Evolutionary conservation across 2,329 filamentous ascomycete species (phyloP).

Genomic region (Davidsoniella virescens): DNA sequence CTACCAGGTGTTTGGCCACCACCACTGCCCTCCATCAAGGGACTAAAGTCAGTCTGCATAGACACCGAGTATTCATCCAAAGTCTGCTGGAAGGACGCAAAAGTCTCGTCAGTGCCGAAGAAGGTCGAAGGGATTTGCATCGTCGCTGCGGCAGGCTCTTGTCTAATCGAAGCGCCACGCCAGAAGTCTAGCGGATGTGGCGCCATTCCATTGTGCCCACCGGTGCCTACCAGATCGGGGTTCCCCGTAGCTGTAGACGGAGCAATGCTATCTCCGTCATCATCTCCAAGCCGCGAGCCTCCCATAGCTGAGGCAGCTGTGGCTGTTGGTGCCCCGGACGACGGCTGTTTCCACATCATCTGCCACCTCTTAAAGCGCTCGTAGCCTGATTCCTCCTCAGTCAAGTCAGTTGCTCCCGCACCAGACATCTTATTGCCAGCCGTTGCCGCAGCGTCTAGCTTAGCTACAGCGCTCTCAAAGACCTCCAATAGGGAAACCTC

Average conservation of each 20-base stretch:
- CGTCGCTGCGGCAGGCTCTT: slow-evolving; percentile 16
- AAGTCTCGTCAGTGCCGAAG: slow-evolving; percentile 23
- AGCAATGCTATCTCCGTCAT: slow-evolving; percentile 6
- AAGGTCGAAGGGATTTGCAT: slow-evolving; percentile 20
- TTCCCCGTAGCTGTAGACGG: slow-evolving; percentile 3
- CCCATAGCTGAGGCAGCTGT: background rate
- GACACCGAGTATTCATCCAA: slow-evolving; percentile 22
- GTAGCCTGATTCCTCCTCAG: slow-evolving; percentile 24
- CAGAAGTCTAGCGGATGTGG: slow-evolving; percentile 12
- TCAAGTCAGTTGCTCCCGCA: slow-evolving; percentile 21
- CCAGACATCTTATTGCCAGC: slow-evolving; percentile 15
- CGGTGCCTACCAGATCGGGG: background rate
- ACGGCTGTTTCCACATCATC: slow-evolving; percentile 25
- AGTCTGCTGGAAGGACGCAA: slow-evolving; percentile 24
- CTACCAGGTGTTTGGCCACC: background rate
- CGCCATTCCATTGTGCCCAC: background rate
- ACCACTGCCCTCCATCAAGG: background rate
- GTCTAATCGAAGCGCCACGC: slow-evolving; percentile 13
- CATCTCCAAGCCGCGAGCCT: slow-evolving; percentile 10
- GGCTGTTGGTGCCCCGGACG: slow-evolving; percentile 1
- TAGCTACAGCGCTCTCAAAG: slow-evolving; percentile 30
- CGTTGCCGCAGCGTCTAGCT: slow-evolving; percentile 27
- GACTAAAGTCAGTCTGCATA: slow-evolving; percentile 7
- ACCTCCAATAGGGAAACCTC: slow-evolving; percentile 37
- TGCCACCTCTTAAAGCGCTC: slow-evolving; percentile 36